Conservation (phyloP, 78 protist genomes). For the Pigoraptor vietnamica region DNA sequence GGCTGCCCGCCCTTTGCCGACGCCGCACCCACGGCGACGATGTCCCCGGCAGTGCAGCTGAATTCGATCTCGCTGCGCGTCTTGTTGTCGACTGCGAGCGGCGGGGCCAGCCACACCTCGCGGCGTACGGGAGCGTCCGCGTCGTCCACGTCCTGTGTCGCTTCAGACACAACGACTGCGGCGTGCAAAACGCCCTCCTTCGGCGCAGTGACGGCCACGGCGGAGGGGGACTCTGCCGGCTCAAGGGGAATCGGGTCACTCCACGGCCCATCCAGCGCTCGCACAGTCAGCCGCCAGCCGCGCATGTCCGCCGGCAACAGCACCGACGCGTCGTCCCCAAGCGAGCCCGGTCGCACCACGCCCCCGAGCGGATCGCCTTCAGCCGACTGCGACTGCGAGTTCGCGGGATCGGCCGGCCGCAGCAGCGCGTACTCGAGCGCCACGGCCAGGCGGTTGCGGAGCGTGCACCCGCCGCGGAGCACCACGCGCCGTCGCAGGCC, state of each 20-base stretch:
- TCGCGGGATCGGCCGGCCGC: background rate
- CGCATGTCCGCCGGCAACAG: background rate
- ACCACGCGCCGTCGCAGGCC: background rate
- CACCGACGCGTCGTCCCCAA: background rate
- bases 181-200: background rate
- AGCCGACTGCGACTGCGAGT: no score
- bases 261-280: background rate
- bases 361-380: no score
- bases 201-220: background rate
- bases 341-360: no score
- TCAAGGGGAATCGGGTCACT: background rate
- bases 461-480: background rate
- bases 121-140: no score
- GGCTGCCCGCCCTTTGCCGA: no score
- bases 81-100: no score
- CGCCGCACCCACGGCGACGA: no score
- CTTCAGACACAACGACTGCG: background rate
- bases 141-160: no score
- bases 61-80: no score
- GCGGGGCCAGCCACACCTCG: no score
- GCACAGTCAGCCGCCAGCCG: background rate
- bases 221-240: background rate
- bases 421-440: background rate
- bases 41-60: no score
- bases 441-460: background rate